These are phyloP conservation scores for Zanthoxylum bungeanum DNA, from an alignment of 345 rosid genomes.

Conservation along the genomic window DNA sequence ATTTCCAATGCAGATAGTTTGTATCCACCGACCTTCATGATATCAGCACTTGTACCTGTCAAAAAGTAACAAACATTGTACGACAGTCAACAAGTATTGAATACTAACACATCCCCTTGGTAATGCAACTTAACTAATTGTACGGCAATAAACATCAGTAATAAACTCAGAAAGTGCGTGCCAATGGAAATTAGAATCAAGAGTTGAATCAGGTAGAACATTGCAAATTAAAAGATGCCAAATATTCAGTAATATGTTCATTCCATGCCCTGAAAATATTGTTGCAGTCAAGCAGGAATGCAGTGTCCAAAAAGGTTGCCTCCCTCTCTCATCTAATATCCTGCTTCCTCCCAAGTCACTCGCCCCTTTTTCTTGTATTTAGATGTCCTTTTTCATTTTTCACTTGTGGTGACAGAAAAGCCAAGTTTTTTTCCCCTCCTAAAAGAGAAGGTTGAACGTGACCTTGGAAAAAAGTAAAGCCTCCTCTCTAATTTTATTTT, in stretches of 20 bases:
- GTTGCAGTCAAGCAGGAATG: not conserved
- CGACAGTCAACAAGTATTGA: not conserved
- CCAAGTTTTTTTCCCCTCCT: not conserved
- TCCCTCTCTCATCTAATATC: not conserved
- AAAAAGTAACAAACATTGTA: not conserved
- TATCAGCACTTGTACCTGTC: slow-evolving; percentile 90
- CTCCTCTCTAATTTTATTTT: too few species aligned
- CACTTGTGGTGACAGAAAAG: not conserved
- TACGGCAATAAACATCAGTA: not conserved
- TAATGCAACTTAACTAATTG: not conserved
- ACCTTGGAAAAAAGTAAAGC: too few species aligned
- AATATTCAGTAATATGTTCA: not conserved
- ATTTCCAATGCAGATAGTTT: slow-evolving; percentile 94
- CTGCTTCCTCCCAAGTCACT: not conserved
- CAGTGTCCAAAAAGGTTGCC: not conserved
- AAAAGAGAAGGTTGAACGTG: not conserved
- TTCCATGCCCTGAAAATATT: not conserved
- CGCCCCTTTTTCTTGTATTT: too few species aligned
- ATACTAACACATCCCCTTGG: not conserved
- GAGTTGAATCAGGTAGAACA: not conserved
- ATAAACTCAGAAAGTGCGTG: not conserved
- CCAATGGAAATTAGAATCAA: not conserved
- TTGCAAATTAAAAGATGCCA: not conserved
- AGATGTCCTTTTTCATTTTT: too few species aligned
- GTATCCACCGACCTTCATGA: slow-evolving; percentile 98